Evolutionary conservation across 306 rosid genomes (phyloP).

Genomic region (Quercus robur): DNA sequence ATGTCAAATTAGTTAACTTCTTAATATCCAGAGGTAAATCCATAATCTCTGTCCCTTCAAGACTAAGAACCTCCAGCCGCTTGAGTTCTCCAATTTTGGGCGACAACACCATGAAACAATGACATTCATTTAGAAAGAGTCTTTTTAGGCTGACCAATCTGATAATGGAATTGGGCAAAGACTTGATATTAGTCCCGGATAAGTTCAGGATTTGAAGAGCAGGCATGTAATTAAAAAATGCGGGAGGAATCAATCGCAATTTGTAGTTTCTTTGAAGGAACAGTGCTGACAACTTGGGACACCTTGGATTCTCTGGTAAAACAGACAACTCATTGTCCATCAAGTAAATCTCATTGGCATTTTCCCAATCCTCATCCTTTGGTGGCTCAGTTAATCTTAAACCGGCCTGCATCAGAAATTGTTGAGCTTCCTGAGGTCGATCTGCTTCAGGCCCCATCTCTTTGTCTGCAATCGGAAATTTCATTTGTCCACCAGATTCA

Average conservation of each 20-base stretch:
- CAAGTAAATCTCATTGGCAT: neutral
- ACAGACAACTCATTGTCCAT: slow-evolving; percentile 6
- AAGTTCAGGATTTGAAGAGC: slow-evolving; percentile 11
- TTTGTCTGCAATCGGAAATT: neutral
- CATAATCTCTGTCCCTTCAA: slow-evolving; percentile 15
- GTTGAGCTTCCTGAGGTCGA: neutral
- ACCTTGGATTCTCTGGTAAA: slow-evolving; percentile 10
- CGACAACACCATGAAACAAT: slow-evolving; percentile 5
- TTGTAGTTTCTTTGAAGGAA: slow-evolving; percentile 8
- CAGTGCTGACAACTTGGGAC: neutral
- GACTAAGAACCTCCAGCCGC: slow-evolving; percentile 21
- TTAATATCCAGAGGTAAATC: slow-evolving; percentile 3
- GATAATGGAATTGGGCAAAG: slow-evolving; percentile 1
- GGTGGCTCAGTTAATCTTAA: slow-evolving; percentile 4
- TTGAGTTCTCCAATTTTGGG: neutral
- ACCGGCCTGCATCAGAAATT: neutral
- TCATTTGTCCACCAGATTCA: neutral
- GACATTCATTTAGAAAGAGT: slow-evolving; percentile 8
- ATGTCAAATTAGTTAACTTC: slow-evolving; percentile 1
- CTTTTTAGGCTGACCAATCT: neutral
- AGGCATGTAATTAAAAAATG: slow-evolving; percentile 18
- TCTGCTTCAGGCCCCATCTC: neutral
- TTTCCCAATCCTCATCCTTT: neutral
- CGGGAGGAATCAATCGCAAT: neutral
- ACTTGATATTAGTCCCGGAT: slow-evolving; percentile 13